Evolutionary conservation across 768 basidiomycete species (phyloP).

Genomic region (Tulasnella sp.): DNA sequence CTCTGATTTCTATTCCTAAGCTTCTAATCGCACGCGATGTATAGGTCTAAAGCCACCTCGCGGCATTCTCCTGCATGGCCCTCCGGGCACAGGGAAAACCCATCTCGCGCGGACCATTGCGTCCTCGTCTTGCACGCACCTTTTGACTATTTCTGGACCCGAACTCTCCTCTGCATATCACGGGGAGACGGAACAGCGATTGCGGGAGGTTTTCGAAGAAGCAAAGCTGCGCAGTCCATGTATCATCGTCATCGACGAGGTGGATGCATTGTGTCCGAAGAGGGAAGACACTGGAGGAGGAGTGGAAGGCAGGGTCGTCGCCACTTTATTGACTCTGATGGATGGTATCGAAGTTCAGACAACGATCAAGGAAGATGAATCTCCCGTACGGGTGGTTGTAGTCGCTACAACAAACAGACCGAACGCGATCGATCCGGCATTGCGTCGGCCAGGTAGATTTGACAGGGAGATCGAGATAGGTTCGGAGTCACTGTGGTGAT

Average conservation of each 20-base stretch:
- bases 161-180: slow-evolving; percentile 94
- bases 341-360: slow-evolving; percentile 60
- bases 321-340: slow-evolving; percentile 88
- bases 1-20: slow-evolving; percentile 21
- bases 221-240: slow-evolving; percentile 80
- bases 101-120: slow-evolving; percentile 94
- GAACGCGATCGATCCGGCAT: slow-evolving; percentile 91
- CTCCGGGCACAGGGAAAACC: slow-evolving; percentile 97
- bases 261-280: slow-evolving; percentile 89
- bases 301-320: slow-evolving; percentile 93
- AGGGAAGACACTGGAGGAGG: slow-evolving; percentile 87
- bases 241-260: slow-evolving; percentile 92
- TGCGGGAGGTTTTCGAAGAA: slow-evolving; percentile 85
- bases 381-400: slow-evolving; percentile 66
- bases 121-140: slow-evolving; percentile 48
- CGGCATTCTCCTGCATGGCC: slow-evolving; percentile 90
- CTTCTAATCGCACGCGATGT: not conserved
- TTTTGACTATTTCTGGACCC: slow-evolving; percentile 93
- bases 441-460: slow-evolving; percentile 84
- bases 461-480: slow-evolving; percentile 96
- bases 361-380: slow-evolving; percentile 52
- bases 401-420: slow-evolving; percentile 95
- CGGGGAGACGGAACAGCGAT: slow-evolving; percentile 89
- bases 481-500: slow-evolving; percentile 36
- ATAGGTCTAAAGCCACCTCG: slow-evolving; percentile 90